These are phyloP conservation scores for Glonium stellatum DNA, from an alignment of 495 filamentous ascomycete genomes.

Conservation along the genomic window DNA sequence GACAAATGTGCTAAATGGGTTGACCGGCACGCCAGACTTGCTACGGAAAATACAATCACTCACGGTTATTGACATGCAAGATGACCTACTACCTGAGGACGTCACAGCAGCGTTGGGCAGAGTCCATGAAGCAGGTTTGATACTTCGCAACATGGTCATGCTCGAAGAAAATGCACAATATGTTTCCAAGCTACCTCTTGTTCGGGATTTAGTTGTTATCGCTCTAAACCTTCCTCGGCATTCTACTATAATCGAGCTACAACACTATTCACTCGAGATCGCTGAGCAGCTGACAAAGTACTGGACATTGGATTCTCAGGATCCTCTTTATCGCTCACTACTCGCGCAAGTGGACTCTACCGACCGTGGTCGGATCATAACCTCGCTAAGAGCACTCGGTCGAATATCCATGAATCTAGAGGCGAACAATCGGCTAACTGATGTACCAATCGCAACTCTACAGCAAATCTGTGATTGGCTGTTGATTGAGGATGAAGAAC, in stretches of 20 bases:
- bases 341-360: constrained; percentile 59
- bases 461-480: constrained; percentile 70
- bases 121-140: constrained; percentile 78
- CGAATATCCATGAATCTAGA: constrained; percentile 82
- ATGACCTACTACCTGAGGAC: constrained; percentile 67
- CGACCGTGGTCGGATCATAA: constrained; percentile 81
- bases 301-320: constrained; percentile 59
- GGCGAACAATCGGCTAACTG: constrained; percentile 65
- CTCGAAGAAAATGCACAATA: constrained; percentile 80
- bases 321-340: constrained; percentile 73
- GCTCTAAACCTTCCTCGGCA: constrained; percentile 69
- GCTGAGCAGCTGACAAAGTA: constrained; percentile 84
- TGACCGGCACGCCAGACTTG: constrained; percentile 70
- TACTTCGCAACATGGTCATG: constrained; percentile 89
- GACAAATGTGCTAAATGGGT: constrained; percentile 57
- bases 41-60: constrained; percentile 59
- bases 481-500: constrained; percentile 84
- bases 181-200: constrained; percentile 60
- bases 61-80: constrained; percentile 46
- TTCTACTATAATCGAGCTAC: constrained; percentile 72
- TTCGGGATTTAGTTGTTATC: constrained; percentile 76
- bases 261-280: constrained; percentile 87
- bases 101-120: constrained; percentile 59
- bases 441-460: constrained; percentile 58
- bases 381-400: constrained; percentile 73